These are phyloP conservation scores for Mrakia blollopis DNA, from an alignment of 768 basidiomycete species.

Conservation along the genomic window DNA sequence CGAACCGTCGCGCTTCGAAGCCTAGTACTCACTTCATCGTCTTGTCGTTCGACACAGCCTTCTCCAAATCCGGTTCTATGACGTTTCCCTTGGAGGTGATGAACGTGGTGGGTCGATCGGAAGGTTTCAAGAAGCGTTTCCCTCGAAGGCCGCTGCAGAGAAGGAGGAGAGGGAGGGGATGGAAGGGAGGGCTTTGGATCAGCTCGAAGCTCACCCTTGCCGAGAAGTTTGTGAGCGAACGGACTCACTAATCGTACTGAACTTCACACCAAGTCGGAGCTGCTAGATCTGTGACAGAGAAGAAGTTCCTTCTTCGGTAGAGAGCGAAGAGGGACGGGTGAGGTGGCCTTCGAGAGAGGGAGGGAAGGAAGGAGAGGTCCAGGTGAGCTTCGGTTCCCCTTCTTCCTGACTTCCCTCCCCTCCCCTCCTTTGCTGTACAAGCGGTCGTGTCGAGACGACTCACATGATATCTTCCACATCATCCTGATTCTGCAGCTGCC, in stretches of 20 bases:
- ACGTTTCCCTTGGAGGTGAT: constrained; percentile 40
- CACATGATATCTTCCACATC: constrained; percentile 7
- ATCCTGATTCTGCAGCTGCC: not conserved
- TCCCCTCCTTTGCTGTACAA: no score
- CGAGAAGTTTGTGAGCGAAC: no score
- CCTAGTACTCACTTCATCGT: constrained; percentile 40
- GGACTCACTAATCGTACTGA: constrained; percentile 44
- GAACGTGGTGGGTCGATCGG: constrained; percentile 41
- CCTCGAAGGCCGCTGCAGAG: constrained; percentile 41
- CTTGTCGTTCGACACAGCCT: constrained; percentile 42
- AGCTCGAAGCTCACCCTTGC: no score
- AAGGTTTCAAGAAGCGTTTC: constrained; percentile 39
- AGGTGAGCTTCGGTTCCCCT: not conserved
- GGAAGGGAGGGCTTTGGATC: not conserved
- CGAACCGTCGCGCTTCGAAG: not conserved
- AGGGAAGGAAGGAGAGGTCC: not conserved
- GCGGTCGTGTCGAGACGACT: not conserved
- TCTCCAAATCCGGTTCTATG: constrained; percentile 42
- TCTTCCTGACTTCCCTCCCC: not conserved
- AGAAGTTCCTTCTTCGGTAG: constrained; percentile 38
- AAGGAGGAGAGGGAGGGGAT: not conserved
- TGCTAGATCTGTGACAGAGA: constrained; percentile 46
- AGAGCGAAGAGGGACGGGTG: constrained; percentile 9
- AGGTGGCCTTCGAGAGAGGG: not conserved
- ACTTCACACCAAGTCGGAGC: constrained; percentile 47